A percentile compares a stretch with the other conserved stretches of the same genome.
Conservation (phyloP, 75 land plant genomes). For the Cunninghamia lanceolata region DNA sequence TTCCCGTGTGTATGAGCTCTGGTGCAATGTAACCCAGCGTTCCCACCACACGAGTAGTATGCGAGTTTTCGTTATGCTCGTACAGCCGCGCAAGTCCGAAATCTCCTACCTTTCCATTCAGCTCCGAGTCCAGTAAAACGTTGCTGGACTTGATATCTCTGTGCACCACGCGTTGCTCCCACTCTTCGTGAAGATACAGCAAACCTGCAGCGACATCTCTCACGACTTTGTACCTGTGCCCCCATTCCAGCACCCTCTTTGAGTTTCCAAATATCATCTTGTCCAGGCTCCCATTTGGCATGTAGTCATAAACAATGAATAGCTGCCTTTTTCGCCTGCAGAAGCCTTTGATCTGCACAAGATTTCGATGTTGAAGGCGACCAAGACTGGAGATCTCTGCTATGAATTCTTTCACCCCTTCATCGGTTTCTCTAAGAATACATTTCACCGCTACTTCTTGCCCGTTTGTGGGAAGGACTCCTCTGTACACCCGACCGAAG, state of each 20-base stretch:
- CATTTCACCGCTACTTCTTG: conserved; percentile 48
- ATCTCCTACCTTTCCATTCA: conserved; percentile 48
- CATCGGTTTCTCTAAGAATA: conserved; percentile 39
- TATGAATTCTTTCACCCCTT: conserved; percentile 62
- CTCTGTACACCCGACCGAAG: conserved; percentile 52
- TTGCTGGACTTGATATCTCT: conserved; percentile 54
- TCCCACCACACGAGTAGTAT: conserved; percentile 27
- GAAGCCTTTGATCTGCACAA: conserved; percentile 61
- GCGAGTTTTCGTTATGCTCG: conserved; percentile 16
- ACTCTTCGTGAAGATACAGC: conserved; percentile 47
- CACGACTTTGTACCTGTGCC: conserved; percentile 19
- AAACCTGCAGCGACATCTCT: conserved; percentile 40
- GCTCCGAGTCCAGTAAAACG: conserved; percentile 40
- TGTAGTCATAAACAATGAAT: conserved; percentile 46
- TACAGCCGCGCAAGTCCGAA: conserved; percentile 44
- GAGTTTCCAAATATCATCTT: conserved; percentile 28
- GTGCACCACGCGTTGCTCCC: conserved; percentile 33
- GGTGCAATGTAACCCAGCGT: conserved; percentile 42
- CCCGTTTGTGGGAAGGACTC: conserved; percentile 19
- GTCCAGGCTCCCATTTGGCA: conserved; percentile 56
- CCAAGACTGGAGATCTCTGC: conserved; percentile 59
- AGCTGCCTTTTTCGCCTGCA: conserved; percentile 35
- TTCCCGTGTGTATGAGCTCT: conserved; percentile 20
- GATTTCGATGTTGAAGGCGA: conserved; percentile 56
- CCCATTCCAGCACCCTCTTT: conserved; percentile 17